Base-by-base conservation (phyloP, 768 basidiomycete genomes). In the Boletus subcaerulescens region DNA sequence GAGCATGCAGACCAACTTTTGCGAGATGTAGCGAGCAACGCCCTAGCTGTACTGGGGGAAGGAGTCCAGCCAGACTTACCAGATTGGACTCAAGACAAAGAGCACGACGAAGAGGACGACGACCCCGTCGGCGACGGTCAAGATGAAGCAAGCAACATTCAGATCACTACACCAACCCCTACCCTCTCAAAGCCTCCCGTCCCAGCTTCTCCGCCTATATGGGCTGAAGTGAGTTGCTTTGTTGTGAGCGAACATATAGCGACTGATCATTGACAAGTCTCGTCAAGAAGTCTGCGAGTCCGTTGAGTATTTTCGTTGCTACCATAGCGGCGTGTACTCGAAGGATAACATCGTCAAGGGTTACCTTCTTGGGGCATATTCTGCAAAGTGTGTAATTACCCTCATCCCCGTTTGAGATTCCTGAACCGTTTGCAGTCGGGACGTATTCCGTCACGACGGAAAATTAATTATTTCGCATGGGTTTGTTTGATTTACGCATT, bases 281-380 rank as follows among this genome's bases (percentile, higher is more conserved):
- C 82, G 91, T 40, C 89, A 91, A 71, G 91, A 92, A 71, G 78
- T 93, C 2, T 92, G 91, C 72, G 91, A 93, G 68, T 80, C 85
- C 5, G 82, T 86, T 45, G 82, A 85, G 20, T 85, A 83, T 61
- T 81, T 81, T 62, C 71, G 76, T 31, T 85, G 81, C 58, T 93
- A 89, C 65, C 91, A 93, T 68, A 74, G 88, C 12, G 91, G 91
- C 9, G 90, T 93, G 6, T 92, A 92, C 66, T 81, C 78, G 48
- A 67, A 70, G 22, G 74, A 82, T 24, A 79, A 83, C 50, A 68
- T 80, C 17, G 87, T 80, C 17, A 85, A 81, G 65, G 91, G 91
- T 3, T 93, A 93, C 65, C 78, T 93, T 33, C 73, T 93, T 24
- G 81, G 89, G 22, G 88, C 78, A 13, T 87, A 83, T 66, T 77